Base-by-base conservation (phyloP, 208 protist species). In the Acanthamoeba sp. region DNA sequence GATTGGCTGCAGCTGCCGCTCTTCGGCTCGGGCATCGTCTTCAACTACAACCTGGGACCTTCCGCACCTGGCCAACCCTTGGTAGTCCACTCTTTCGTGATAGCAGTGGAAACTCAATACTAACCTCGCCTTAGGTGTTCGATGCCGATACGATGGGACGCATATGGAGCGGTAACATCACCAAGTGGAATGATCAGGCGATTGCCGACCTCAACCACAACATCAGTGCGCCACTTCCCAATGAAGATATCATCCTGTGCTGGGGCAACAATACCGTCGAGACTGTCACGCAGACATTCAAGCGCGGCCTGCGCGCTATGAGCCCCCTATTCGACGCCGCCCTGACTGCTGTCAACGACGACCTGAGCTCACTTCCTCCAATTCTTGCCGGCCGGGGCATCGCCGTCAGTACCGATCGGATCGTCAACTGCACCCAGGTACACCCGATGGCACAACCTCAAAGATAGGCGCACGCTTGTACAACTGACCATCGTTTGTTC, bases 31-130 rank as follows among this genome's bases (percentile, higher is more conserved):
- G 66, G 66, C 36, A 42, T 78, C 29, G 24, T 29, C 34, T 22
- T 78, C 66, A 42, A 22, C 66, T 78, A 78, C 66, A 78, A 78
- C 66, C 66, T 78, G 62, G 62, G 32, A 10, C 24, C 62, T 10
- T 71, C 24, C 62, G 18, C 59, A 69, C n/a, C 59, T 34, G n/a
- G 7, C 3, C n/a, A 34, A 69, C 59, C n/a, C 59, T 16, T 69
- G 27, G 20, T 69, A 24, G 18, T n/a, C n/a, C n/a, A n/a, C n/a
- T n/a, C n/a, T n/a, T n/a, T n/a, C n/a, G n/a, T n/a, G n/a, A n/a
- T n/a, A n/a, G n/a, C n/a, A n/a, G n/a, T n/a, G n/a, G n/a, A n/a
- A n/a, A n/a, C n/a, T n/a, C n/a, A n/a, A n/a, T n/a, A n/a, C n/a
- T n/a, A n/a, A 27, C 10, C 24, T 0, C n/a, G 9, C 7, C n/a